Percentiles rank a stretch among this genome's conserved stretches.
These are phyloP conservation scores for Dalbergia cultrata DNA, from an alignment of 306 rosid species.

Conservation along the genomic window DNA sequence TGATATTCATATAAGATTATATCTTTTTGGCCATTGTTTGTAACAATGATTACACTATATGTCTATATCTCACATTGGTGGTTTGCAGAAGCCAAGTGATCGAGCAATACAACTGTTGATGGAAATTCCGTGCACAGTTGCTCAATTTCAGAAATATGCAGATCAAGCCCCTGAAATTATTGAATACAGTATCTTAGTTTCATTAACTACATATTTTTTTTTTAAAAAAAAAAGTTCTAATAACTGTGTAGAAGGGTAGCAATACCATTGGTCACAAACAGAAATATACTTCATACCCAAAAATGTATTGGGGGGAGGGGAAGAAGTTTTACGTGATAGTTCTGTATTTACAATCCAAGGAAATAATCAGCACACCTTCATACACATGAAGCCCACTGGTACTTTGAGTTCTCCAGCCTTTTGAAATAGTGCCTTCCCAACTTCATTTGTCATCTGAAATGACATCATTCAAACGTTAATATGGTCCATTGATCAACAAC, in stretches of 20 bases:
- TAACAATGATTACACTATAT: not conserved
- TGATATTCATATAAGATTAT: conserved; percentile 37
- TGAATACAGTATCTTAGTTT: conserved; percentile 34
- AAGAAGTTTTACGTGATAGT: conserved; percentile 22
- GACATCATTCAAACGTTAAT: conserved; percentile 14
- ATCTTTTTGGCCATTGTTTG: conserved; percentile 6
- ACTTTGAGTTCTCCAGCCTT: conserved; percentile 88
- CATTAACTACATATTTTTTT: not conserved
- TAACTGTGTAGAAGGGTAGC: conserved; percentile 13
- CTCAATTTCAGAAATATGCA: conserved; percentile 86
- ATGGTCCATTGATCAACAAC: not conserved
- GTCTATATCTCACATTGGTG: conserved; percentile 69
- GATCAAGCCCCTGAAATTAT: conserved; percentile 72
- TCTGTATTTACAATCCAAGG: not conserved
- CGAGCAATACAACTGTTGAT: conserved; percentile 78
- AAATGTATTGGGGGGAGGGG: not conserved
- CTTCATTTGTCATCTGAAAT: conserved; percentile 86
- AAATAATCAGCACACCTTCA: conserved; percentile 64
- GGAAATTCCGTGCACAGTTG: conserved; percentile 85
- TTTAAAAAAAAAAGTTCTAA: conserved; percentile 9
- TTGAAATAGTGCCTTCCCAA: conserved; percentile 76
- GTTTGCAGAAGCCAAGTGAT: conserved; percentile 93
- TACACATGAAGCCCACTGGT: conserved; percentile 89
- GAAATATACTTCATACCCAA: not conserved
- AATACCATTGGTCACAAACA: conserved; percentile 27